phyloP scores from a whole-genome alignment of 805 yeast genomes.

The Candida golubevii region DNA sequence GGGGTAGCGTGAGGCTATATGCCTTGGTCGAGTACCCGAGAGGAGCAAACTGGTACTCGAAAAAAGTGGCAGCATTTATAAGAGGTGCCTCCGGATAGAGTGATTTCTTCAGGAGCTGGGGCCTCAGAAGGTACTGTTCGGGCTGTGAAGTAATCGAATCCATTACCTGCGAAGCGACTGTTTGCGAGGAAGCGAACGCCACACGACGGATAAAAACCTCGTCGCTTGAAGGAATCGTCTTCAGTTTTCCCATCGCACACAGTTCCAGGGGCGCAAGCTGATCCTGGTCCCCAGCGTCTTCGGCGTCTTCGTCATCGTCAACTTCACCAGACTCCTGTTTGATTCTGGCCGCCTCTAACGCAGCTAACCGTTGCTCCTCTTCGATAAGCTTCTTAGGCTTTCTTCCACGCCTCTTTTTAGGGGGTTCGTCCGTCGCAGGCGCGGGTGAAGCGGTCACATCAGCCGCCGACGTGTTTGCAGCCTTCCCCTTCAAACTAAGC shows the following conservation, averaged over 20 bases:
- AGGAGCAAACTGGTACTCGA: conserved; percentile 38
- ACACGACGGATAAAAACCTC: conserved; percentile 18
- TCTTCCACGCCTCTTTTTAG: conserved; percentile 21
- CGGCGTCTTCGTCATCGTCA: conserved; percentile 7
- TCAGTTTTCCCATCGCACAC: conserved; percentile 16
- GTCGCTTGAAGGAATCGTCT: conserved; percentile 12
- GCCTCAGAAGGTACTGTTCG: conserved; percentile 18
- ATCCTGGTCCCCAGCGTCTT: conserved; percentile 4
- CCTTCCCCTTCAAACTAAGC: conserved; percentile 23
- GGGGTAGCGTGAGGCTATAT: conserved; percentile 45
- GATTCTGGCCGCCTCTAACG: conserved; percentile 10
- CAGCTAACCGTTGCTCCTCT: conserved; percentile 17
- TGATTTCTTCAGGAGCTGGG: conserved; percentile 20
- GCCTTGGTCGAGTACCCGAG: conserved; percentile 31
- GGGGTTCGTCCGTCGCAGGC: conserved; percentile 13
- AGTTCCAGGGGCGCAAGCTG: conserved; percentile 9
- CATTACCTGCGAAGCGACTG: conserved; percentile 8
- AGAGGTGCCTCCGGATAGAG: conserved; percentile 33
- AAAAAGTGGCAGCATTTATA: conserved; percentile 24
- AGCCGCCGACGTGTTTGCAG: not conserved
- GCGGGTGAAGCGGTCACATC: conserved; percentile 4
- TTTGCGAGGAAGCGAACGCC: conserved; percentile 11
- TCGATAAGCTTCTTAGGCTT: conserved; percentile 21
- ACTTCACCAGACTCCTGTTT: conserved; percentile 9
- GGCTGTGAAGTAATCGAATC: conserved; percentile 11